Conservation (phyloP, 208 protist species). For the Acanthamoeba triangularis region DNA sequence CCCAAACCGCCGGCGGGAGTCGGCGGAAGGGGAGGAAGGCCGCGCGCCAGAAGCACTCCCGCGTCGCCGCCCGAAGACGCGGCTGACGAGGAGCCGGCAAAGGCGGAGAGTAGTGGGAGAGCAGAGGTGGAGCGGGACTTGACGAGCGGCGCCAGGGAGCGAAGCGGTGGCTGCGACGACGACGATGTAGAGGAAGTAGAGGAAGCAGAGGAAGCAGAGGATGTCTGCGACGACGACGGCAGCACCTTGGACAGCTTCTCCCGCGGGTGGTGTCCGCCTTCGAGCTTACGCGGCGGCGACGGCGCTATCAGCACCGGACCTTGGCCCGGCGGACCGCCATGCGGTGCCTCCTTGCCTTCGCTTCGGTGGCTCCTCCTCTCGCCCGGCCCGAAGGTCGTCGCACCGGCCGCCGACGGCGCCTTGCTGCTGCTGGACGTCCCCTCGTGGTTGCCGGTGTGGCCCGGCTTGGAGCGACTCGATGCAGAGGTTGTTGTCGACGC, state of each 20-base stretch:
- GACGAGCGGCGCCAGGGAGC: conserved; percentile 4
- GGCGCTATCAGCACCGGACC: neutral
- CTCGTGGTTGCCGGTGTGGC: too few species aligned
- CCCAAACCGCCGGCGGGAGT: neutral
- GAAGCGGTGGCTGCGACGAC: neutral
- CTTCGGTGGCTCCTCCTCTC: neutral
- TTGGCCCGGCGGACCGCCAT: neutral
- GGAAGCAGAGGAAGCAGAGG: neutral
- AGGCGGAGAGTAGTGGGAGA: neutral
- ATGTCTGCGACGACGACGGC: neutral
- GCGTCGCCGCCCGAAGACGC: neutral
- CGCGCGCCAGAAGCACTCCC: neutral
- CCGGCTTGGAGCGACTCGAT: neutral
- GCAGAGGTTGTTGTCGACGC: neutral
- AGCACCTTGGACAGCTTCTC: conserved; percentile 30
- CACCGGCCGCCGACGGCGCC: neutral
- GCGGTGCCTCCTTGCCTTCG: neutral
- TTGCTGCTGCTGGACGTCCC: neutral
- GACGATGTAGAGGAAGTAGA: neutral
- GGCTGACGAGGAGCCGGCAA: neutral
- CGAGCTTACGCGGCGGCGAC: conserved; percentile 2
- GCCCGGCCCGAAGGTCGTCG: neutral
- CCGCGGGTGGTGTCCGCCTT: neutral
- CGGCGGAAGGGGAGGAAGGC: neutral
- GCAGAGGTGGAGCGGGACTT: neutral